phyloP scores from a whole-genome alignment of 352 stramenopile species.

The Blastocystis sp. region DNA sequence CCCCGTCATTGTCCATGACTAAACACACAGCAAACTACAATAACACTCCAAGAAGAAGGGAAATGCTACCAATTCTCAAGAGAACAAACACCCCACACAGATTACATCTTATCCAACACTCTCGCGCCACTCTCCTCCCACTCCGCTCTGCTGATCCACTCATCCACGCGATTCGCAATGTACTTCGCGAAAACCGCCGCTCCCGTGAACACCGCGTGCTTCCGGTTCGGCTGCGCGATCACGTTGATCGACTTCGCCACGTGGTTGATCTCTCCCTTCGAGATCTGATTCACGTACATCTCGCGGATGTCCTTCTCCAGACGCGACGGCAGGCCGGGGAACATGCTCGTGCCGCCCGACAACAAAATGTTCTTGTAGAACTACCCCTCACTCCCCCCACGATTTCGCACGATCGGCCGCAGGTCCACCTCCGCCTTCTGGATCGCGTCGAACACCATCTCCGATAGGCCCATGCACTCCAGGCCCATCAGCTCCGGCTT shows the following conservation, averaged over 20 bases:
- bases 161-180: slow-evolving; percentile 87
- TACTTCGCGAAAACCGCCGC: slow-evolving; percentile 87
- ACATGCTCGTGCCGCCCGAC: slow-evolving; percentile 88
- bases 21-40: too few species aligned
- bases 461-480: slow-evolving; percentile 88
- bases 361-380: slow-evolving; percentile 96
- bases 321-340: slow-evolving; percentile 86
- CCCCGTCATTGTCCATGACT: too few species aligned
- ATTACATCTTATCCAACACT: slow-evolving; percentile 72
- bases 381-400: slow-evolving; percentile 84
- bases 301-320: slow-evolving; percentile 87
- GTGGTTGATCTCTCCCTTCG: slow-evolving; percentile 76
- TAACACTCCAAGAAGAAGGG: too few species aligned
- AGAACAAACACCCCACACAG: not conserved
- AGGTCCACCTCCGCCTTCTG: slow-evolving; percentile 85
- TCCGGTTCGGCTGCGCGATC: slow-evolving; percentile 89
- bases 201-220: slow-evolving; percentile 90
- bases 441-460: slow-evolving; percentile 96
- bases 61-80: too few species aligned
- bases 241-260: slow-evolving; percentile 71
- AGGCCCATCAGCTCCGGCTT: slow-evolving; percentile 91
- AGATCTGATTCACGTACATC: slow-evolving; percentile 80
- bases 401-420: slow-evolving; percentile 31
- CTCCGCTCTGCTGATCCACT: slow-evolving; percentile 89
- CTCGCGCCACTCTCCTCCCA: slow-evolving; percentile 86